Evolutionary conservation across 495 filamentous ascomycete genomes (phyloP).

Genomic region (Saxispiralis lemnorum): DNA sequence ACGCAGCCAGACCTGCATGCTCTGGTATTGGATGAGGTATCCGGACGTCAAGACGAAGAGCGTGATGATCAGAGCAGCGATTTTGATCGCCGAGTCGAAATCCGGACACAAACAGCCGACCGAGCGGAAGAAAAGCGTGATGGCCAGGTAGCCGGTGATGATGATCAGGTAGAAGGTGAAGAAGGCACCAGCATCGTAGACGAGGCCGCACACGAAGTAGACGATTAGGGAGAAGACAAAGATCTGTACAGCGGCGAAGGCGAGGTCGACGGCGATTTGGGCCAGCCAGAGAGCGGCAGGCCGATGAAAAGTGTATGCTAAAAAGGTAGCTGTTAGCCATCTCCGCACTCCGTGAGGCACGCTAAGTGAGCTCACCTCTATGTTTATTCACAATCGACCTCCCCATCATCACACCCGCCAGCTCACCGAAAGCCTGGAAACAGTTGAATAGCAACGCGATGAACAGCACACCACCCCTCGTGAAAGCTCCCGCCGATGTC

Average conservation of each 20-base stretch:
- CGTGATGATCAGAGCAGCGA: constrained; percentile 58
- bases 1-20: constrained; percentile 51
- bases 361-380: constrained; percentile 27
- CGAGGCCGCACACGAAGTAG: constrained; percentile 62
- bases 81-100: constrained; percentile 73
- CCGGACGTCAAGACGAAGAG: constrained; percentile 63
- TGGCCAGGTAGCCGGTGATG: constrained; percentile 50
- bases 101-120: constrained; percentile 63
- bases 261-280: constrained; percentile 60
- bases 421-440: constrained; percentile 60
- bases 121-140: constrained; percentile 67
- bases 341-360: too few relatives aligned
- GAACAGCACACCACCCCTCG: constrained; percentile 60
- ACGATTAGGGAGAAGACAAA: constrained; percentile 57
- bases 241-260: constrained; percentile 49
- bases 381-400: constrained; percentile 64
- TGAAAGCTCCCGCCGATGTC: constrained; percentile 55
- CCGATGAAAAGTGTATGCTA: constrained; percentile 57
- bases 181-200: constrained; percentile 50
- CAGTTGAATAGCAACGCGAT: constrained; percentile 62
- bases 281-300: constrained; percentile 66
- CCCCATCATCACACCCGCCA: constrained; percentile 54
- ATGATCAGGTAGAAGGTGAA: constrained; percentile 63
- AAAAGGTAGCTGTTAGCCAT: too few relatives aligned
- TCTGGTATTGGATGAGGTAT: constrained; percentile 60